Percentiles rank a stretch among this genome's conserved stretches.
These are phyloP conservation scores for Zasmidium citrigriseum DNA, from an alignment of 2,329 filamentous ascomycete species.

Conservation along the genomic window DNA sequence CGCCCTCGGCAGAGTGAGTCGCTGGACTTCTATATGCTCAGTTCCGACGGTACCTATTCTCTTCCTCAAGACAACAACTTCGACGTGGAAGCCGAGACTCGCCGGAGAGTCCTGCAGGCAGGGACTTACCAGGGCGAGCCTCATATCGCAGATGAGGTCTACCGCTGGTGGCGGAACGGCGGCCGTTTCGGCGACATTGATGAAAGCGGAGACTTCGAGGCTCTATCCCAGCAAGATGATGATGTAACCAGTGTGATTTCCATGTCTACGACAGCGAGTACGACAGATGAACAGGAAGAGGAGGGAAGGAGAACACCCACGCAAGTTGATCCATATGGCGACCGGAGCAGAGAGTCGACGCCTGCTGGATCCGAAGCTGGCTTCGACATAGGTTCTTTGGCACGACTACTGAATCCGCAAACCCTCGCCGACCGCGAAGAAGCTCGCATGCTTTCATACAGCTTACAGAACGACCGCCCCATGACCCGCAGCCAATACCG, in stretches of 20 bases:
- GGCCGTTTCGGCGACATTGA: slow-evolving; percentile 86
- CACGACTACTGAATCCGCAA: slow-evolving; percentile 77
- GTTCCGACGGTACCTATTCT: slow-evolving; percentile 54
- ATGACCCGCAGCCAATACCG: slow-evolving; percentile 81
- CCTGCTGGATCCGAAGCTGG: slow-evolving; percentile 50
- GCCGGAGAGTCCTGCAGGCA: slow-evolving; percentile 40
- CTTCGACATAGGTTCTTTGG: slow-evolving; percentile 52
- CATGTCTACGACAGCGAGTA: slow-evolving; percentile 51
- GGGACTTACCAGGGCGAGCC: slow-evolving; percentile 33
- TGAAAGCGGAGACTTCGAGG: slow-evolving; percentile 73
- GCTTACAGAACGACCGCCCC: slow-evolving; percentile 69
- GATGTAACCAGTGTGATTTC: slow-evolving; percentile 84
- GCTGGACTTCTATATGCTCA: slow-evolving; percentile 54
- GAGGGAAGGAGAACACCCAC: slow-evolving; percentile 71
- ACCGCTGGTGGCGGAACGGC: slow-evolving; percentile 79
- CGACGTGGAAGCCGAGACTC: slow-evolving; percentile 80
- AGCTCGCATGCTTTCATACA: slow-evolving; percentile 77
- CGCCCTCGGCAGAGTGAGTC: slow-evolving; percentile 21
- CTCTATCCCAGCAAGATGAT: slow-evolving; percentile 61
- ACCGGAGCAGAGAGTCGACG: slow-evolving; percentile 51
- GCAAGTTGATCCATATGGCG: slow-evolving; percentile 57
- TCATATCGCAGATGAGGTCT: slow-evolving; percentile 66
- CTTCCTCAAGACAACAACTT: slow-evolving; percentile 64
- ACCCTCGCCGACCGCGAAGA: slow-evolving; percentile 77
- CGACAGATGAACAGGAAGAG: slow-evolving; percentile 48